phyloP scores from a whole-genome alignment of 352 stramenopile species.

The Globisporangium paroecandrum region DNA sequence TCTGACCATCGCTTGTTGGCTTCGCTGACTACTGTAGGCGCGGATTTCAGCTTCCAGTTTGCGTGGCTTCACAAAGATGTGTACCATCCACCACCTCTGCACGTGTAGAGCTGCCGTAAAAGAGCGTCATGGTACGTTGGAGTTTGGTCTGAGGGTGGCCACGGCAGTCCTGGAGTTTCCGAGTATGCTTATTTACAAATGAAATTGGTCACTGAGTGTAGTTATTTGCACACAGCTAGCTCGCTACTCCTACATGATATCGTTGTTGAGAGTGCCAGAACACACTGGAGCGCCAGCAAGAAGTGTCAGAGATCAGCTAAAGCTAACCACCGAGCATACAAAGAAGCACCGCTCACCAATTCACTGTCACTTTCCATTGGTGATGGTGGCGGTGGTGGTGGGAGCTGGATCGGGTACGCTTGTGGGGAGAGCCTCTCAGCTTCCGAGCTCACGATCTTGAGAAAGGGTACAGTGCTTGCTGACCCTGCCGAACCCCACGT shows the following conservation, averaged over 20 bases:
- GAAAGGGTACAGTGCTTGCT: neutral
- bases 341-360: neutral
- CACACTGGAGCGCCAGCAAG: too few species aligned
- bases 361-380: neutral
- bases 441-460: neutral
- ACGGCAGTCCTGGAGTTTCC: too few species aligned
- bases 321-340: neutral
- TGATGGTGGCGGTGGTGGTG: neutral
- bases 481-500: neutral
- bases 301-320: neutral
- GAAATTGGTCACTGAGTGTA: neutral
- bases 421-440: neutral
- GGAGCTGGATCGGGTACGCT: slow-evolving; percentile 1
- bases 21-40: neutral
- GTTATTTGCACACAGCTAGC: neutral
- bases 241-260: neutral
- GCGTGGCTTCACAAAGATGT: neutral
- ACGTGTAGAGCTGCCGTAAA: neutral
- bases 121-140: neutral
- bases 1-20: neutral
- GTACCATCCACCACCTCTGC: neutral
- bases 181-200: neutral
- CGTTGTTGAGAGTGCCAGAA: neutral
- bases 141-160: too few species aligned
- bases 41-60: slow-evolving; percentile 13